phyloP scores from a whole-genome alignment of 345 rosid genomes.

The Salix exigua region DNA sequence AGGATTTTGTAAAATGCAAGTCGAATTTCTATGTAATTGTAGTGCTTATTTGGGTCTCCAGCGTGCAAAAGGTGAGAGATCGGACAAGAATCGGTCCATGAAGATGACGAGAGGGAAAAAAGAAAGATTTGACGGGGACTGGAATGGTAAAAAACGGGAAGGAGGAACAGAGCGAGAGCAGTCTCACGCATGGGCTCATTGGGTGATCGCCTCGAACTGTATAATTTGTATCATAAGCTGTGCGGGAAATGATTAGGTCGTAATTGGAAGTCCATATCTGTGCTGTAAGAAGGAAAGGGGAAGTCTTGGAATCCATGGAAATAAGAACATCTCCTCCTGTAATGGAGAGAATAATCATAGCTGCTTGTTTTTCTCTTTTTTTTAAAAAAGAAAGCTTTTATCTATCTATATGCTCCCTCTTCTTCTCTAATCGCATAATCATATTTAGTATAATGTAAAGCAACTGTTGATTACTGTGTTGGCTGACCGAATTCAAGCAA shows the following conservation, averaged over 20 bases:
- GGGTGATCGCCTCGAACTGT: conserved; percentile 13
- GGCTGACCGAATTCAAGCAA: not conserved
- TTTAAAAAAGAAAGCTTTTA: not conserved
- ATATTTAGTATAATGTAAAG: not conserved
- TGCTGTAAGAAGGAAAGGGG: conserved; percentile 19
- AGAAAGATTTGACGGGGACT: not conserved
- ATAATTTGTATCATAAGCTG: conserved; percentile 6
- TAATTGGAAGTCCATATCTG: conserved; percentile 26
- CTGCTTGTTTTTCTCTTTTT: not conserved
- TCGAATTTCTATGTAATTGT: conserved; percentile 10
- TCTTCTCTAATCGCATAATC: not conserved
- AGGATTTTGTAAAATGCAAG: conserved; percentile 6
- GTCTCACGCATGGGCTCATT: conserved; percentile 18
- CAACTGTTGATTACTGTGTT: not conserved
- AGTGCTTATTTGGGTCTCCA: conserved; percentile 6
- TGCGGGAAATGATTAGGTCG: conserved; percentile 49
- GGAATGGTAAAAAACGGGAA: not conserved
- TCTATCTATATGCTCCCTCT: not conserved
- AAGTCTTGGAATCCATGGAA: conserved; percentile 11
- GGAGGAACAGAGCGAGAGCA: not conserved
- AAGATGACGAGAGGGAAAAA: not conserved
- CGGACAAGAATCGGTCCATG: conserved; percentile 1
- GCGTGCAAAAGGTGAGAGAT: not conserved
- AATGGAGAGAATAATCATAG: conserved; percentile 29
- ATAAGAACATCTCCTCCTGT: conserved; percentile 14